Base-by-base conservation (phyloP, 495 filamentous ascomycete species). In the Aspergillus heteromorphus region DNA sequence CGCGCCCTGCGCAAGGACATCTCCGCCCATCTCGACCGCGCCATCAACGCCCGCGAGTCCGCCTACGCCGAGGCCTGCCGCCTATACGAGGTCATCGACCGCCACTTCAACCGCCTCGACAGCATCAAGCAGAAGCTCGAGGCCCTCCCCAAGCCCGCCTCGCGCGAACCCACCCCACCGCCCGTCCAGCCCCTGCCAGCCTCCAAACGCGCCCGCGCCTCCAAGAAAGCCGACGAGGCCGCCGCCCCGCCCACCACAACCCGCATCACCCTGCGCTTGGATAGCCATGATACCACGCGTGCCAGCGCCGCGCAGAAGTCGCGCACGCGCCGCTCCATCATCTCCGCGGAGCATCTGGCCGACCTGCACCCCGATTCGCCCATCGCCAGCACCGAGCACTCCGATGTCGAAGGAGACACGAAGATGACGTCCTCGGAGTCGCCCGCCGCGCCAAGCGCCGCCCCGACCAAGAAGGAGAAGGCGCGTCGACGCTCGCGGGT, bases 41-140 rank as follows among this genome's bases (percentile, higher is more conserved):
- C 87, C 14, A 79, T 95, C 52, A 85, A 82, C 63, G 83, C 87
- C 41, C 87, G 91, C 61, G 80, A 87, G 58, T 88, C 86, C 34
- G 74, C 90, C 21, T 84, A 87, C 59, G 91, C 88, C 38, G 93
- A 98, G 67, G 87, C 93, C 7, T 75, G 79, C 62, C 85, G 92
- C 49, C 80, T 97, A 58, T 80, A 84, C 63, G 87, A 95, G 55
- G 80, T 83, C 52, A 80, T 95, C 14, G 81, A 88, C 61, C 83
- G 89, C 45, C 91, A 96, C 68, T 82, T 84, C 63, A 84, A 82
- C 61, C 85, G 91, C 23, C 74, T 90, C 49, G 83, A 77, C 54
- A 86, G 81, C 38, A 96, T 98, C 58, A 83, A 84, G 7, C 75
- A 82, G 49, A 96, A 96, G 71, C 83, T 98, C 13, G 76, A 91